Evolutionary conservation across 768 basidiomycete genomes (phyloP).

Genomic region (Boletus sp.): DNA sequence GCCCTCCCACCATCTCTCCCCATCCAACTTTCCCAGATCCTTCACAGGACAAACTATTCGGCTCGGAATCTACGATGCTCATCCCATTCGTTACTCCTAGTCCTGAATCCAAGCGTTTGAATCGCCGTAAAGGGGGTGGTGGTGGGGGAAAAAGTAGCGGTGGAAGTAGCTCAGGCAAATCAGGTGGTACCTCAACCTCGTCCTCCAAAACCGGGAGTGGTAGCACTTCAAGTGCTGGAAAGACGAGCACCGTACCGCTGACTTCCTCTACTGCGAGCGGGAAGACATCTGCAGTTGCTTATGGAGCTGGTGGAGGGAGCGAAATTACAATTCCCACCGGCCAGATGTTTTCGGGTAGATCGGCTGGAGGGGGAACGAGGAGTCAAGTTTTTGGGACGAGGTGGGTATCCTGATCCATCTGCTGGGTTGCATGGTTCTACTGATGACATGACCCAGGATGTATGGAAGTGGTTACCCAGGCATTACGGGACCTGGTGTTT

Average conservation of each 20-base stretch:
- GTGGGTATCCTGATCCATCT: conserved; percentile 29
- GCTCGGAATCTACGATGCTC: conserved; percentile 11
- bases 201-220: not conserved
- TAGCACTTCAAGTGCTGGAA: conserved; percentile 5
- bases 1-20: not conserved
- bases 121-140: conserved; percentile 36
- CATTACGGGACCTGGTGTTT: conserved; percentile 42
- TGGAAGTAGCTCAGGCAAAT: not conserved
- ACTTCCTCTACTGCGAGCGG: conserved; percentile 19
- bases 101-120: conserved; percentile 1
- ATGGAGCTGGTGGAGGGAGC: conserved; percentile 34
- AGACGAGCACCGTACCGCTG: conserved; percentile 20
- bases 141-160: conserved; percentile 24
- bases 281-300: conserved; percentile 29
- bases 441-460: conserved; percentile 31
- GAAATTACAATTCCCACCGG: conserved; percentile 41
- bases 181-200: not conserved
- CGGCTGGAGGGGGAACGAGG: conserved; percentile 52
- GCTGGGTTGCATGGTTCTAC: not conserved
- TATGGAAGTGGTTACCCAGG: conserved; percentile 71
- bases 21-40: not conserved
- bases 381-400: conserved; percentile 42
- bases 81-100: conserved; percentile 18
- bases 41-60: not conserved
- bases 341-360: conserved; percentile 46